Conservation (phyloP, 2,329 filamentous ascomycete genomes). For the Microdochium paspali region DNA sequence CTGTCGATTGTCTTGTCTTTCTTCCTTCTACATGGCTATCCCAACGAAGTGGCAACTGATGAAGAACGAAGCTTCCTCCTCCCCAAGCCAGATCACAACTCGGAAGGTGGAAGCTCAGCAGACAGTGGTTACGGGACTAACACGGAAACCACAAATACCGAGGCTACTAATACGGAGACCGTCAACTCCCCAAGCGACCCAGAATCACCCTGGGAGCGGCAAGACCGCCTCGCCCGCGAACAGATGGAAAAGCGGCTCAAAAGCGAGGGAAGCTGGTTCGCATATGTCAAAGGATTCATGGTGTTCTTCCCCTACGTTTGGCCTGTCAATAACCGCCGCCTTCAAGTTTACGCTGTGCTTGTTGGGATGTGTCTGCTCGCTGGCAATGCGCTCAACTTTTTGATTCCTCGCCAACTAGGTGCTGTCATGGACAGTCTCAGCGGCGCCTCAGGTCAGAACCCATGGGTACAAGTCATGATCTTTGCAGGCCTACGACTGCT, state of each 20-base stretch:
- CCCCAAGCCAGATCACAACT: conserved; percentile 26
- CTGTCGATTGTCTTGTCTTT: conserved; percentile 14
- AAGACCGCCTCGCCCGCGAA: conserved; percentile 42
- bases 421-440: conserved; percentile 65
- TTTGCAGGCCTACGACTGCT: conserved; percentile 42
- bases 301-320: conserved; percentile 74
- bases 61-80: conserved; percentile 54
- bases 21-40: conserved; percentile 12
- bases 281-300: conserved; percentile 65
- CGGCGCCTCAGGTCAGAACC: conserved; percentile 33
- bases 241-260: conserved; percentile 60
- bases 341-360: conserved; percentile 60
- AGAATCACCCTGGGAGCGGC: conserved; percentile 46
- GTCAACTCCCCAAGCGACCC: conserved; percentile 23
- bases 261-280: conserved; percentile 67
- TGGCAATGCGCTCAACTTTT: conserved; percentile 63
- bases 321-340: conserved; percentile 54
- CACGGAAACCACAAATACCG: conserved; percentile 25
- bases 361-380: conserved; percentile 60
- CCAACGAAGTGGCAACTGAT: conserved; percentile 13
- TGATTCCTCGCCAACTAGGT: conserved; percentile 75
- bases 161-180: conserved; percentile 19
- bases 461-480: conserved; percentile 42
- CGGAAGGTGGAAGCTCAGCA: conserved; percentile 14
- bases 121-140: conserved; percentile 33